Base-by-base conservation (phyloP, 208 protist genomes). In the Porcisia deanei region DNA sequence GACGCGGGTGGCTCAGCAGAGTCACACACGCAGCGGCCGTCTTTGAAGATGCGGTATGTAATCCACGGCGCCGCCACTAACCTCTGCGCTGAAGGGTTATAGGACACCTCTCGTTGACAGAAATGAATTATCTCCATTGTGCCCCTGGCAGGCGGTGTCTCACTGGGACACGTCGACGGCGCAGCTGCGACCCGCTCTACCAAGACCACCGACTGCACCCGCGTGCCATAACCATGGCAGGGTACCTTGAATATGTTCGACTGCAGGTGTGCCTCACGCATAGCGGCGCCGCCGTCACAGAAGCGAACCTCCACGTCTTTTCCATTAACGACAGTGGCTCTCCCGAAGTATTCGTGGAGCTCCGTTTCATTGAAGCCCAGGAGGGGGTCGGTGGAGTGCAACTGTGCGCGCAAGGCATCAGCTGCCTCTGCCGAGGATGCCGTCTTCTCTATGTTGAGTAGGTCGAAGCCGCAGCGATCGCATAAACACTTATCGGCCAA, bases 151-250 rank as follows among this genome's bases (percentile, higher is more conserved):
- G 18, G 22, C 20, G 41, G 9, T 22, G 41, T 8, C 22, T 6
- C 10, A 20, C 20, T 52, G 22, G 10, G 2, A 5, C 1, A 2
- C 5, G 25, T 41, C 18, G 61, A 8, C 7, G 10, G 2, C 41
- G n/a, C 34, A 60, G 69, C 58, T 7, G 80, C 37, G 34, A 71
- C 47, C 10, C 71, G 76, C 72, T 91, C 86, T 25, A 89, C 84
- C 54, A 90, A 65, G 43, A 93, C 88, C 45, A 90, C 78, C 41
- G 88, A 88, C 58, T 91, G 88, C 53, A 85, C 76, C 30, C 85
- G 84, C 8, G 86, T 93, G 12, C 84, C 86, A 75, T 86, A 81
- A 9, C 61, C 76, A n/a, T 25, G 25, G 16, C 65, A 22, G 1
- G 71, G 78, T 6, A 14, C 9, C 47, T 77, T 73, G 58, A 88